These are phyloP conservation scores for Fraxinus greggii DNA, from an alignment of 305 asterid genomes.

Conservation along the genomic window DNA sequence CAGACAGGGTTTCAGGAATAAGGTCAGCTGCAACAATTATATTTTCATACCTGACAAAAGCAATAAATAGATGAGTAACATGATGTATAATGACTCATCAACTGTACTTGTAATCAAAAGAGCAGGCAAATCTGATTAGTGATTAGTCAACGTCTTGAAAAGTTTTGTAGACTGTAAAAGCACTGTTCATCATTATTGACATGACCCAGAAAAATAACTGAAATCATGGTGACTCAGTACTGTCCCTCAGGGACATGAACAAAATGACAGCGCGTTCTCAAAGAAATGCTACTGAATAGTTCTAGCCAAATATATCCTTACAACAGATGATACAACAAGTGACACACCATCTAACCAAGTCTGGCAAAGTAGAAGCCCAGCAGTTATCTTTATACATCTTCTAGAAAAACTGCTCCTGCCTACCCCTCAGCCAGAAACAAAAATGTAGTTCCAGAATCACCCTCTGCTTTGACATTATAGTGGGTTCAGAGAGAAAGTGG, in stretches of 20 bases:
- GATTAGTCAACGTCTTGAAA: background rate
- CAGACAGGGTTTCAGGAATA: constrained; percentile 80
- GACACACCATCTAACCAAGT: background rate
- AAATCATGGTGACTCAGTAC: background rate
- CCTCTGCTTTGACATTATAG: background rate
- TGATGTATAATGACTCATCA: background rate
- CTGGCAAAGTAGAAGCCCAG: background rate
- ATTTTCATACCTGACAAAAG: constrained; percentile 77
- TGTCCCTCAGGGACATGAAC: background rate
- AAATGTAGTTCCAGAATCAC: background rate
- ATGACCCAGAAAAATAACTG: background rate
- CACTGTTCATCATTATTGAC: background rate
- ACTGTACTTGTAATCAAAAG: background rate
- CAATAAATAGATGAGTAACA: background rate
- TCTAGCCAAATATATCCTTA: background rate
- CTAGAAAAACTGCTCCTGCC: background rate
- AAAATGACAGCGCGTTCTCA: background rate
- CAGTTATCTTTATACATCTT: background rate
- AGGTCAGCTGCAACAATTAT: constrained; percentile 84
- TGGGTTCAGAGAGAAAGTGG: background rate
- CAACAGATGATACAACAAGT: background rate
- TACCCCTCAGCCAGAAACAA: background rate
- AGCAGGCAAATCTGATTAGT: constrained; percentile 8
- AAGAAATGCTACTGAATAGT: background rate
- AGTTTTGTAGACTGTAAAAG: background rate